Conservation (phyloP, 2,329 filamentous ascomycete species). For the Tolypocladium cylindrosporum region DNA sequence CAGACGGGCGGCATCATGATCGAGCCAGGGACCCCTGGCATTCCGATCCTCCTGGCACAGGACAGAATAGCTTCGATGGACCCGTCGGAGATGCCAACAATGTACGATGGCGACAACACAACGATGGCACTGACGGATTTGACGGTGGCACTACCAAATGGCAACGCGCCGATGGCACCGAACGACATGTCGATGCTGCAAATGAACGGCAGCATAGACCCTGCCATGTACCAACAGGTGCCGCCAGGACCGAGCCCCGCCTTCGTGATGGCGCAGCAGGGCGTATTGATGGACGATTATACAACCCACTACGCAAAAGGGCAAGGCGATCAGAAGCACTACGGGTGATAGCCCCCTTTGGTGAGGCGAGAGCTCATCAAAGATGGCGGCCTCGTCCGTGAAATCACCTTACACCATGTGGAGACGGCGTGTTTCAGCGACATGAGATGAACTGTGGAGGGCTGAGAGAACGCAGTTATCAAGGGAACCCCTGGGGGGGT, state of each 20-base stretch:
- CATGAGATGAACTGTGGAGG: neutral
- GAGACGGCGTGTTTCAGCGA: neutral
- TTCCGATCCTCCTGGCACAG: slow-evolving; percentile 17
- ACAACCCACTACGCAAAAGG: slow-evolving; percentile 8
- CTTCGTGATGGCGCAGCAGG: slow-evolving; percentile 12
- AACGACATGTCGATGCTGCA: slow-evolving; percentile 8
- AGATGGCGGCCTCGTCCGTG: neutral
- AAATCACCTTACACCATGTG: neutral
- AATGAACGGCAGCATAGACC: slow-evolving; percentile 5
- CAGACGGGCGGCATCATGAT: slow-evolving; percentile 5
- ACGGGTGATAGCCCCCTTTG: slow-evolving; percentile 7
- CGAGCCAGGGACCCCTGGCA: slow-evolving; percentile 13
- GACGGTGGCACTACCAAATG: slow-evolving; percentile 8
- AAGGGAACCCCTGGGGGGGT: neutral
- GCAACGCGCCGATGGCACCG: slow-evolving; percentile 3
- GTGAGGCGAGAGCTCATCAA: neutral
- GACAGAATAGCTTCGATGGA: slow-evolving; percentile 11
- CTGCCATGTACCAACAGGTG: slow-evolving; percentile 11
- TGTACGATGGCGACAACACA: slow-evolving; percentile 12
- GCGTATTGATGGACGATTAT: slow-evolving; percentile 12
- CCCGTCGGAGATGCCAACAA: slow-evolving; percentile 7
- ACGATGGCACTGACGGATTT: slow-evolving; percentile 11
- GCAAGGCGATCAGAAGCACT: slow-evolving; percentile 5
- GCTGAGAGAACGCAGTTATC: neutral
- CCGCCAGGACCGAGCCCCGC: slow-evolving; percentile 5